These are phyloP conservation scores for Circinella umbellata DNA, from an alignment of 371 early-diverging fungal species.

Conservation along the genomic window DNA sequence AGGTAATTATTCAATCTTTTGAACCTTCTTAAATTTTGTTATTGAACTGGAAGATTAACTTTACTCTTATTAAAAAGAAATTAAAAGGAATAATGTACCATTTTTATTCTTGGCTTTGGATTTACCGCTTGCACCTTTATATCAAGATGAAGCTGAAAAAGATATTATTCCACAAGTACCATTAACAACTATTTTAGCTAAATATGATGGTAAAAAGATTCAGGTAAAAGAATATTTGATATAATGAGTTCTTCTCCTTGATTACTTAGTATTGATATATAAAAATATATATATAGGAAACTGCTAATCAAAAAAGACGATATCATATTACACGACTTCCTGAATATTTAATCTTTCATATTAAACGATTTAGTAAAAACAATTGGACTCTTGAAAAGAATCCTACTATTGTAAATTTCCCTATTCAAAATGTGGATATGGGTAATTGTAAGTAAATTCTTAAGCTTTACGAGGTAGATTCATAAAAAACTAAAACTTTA, in stretches of 20 bases:
- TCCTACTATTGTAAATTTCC: constrained; percentile 97
- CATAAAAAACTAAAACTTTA: background rate
- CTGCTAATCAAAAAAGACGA: constrained; percentile 64
- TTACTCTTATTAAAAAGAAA: constrained; percentile 35
- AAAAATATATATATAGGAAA: constrained; percentile 57
- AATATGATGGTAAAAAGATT: constrained; percentile 82
- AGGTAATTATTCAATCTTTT: constrained; percentile 22
- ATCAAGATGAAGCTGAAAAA: constrained; percentile 86
- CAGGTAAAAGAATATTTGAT: constrained; percentile 48
- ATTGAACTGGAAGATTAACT: too few species aligned
- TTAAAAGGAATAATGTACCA: constrained; percentile 58
- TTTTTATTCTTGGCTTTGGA: constrained; percentile 92
- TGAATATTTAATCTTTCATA: constrained; percentile 86
- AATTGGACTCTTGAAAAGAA: constrained; percentile 91
- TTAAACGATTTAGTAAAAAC: constrained; percentile 92
- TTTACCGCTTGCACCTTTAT: constrained; percentile 92
- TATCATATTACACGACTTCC: constrained; percentile 83
- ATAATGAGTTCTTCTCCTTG: background rate
- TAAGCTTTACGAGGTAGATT: background rate
- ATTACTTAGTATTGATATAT: background rate
- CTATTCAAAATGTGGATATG: constrained; percentile 87
- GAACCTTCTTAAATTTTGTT: too few species aligned
- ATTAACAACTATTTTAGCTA: constrained; percentile 75
- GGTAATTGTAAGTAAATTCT: constrained; percentile 58
- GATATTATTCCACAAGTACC: constrained; percentile 95